These are phyloP conservation scores for Plantago coronopus DNA, from an alignment of 305 asterid genomes.

Conservation along the genomic window DNA sequence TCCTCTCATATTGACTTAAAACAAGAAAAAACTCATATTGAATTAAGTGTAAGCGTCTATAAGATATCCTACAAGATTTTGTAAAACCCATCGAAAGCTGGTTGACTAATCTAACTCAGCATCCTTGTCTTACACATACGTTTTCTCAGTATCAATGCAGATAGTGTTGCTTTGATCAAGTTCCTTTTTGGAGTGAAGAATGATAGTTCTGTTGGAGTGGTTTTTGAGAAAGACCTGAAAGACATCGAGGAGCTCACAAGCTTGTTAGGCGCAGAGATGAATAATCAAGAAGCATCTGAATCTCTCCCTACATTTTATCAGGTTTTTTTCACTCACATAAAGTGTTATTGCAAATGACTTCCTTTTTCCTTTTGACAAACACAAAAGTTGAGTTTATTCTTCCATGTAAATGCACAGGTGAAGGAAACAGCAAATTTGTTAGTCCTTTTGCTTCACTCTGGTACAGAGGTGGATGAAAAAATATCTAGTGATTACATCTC, in stretches of 20 bases:
- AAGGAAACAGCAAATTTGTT: conserved; percentile 48
- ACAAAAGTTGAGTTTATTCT: conserved; percentile 5
- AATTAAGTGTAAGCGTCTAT: neutral
- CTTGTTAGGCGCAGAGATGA: conserved; percentile 36
- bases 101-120: neutral
- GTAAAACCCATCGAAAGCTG: conserved; percentile 2
- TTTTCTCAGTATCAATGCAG: conserved; percentile 53
- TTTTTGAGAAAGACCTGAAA: conserved; percentile 55
- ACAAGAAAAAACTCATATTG: neutral
- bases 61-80: neutral
- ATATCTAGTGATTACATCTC: conserved; percentile 33
- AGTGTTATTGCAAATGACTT: conserved; percentile 9
- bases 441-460: conserved; percentile 53
- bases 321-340: conserved; percentile 28
- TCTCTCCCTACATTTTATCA: conserved; percentile 28
- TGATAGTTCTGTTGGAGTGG: conserved; percentile 33
- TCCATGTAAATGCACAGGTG: conserved; percentile 42
- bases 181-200: conserved; percentile 52
- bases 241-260: conserved; percentile 49
- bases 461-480: conserved; percentile 38
- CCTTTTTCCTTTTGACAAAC: conserved; percentile 2
- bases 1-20: neutral
- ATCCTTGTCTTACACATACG: conserved; percentile 16
- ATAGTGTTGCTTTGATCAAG: conserved; percentile 65
- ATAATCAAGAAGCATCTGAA: conserved; percentile 31